Evolutionary conservation across 2,329 filamentous ascomycete genomes (phyloP).

Genomic region (Trichoderma afroharzianum): DNA sequence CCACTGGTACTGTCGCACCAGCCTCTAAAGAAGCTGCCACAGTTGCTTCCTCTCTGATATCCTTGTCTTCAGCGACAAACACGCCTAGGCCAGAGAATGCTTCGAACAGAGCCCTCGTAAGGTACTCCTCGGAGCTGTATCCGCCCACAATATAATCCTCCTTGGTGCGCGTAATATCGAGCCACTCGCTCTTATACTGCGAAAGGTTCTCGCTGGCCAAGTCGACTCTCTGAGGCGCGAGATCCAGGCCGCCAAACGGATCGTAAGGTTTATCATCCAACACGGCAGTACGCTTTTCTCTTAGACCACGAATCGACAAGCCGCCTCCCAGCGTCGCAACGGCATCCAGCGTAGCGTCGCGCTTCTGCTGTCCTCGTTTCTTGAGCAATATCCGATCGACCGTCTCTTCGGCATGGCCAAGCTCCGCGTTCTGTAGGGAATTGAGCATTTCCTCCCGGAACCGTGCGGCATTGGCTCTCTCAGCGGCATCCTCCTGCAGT

Average conservation of each 20-base stretch:
- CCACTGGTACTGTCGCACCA: conserved; percentile 30
- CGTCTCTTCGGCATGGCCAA: conserved; percentile 56
- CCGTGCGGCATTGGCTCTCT: conserved; percentile 60
- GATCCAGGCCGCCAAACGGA: conserved; percentile 73
- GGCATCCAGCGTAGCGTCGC: conserved; percentile 35
- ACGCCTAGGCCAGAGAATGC: conserved; percentile 87
- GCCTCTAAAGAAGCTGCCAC: conserved; percentile 36
- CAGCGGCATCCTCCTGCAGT: conserved; percentile 65
- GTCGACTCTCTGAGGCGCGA: conserved; percentile 66
- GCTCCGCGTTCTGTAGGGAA: conserved; percentile 59
- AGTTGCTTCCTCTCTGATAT: conserved; percentile 33
- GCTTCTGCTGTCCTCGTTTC: conserved; percentile 59
- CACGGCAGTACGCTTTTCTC: conserved; percentile 49
- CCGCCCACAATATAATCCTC: conserved; percentile 70
- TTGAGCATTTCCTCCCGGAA: conserved; percentile 67
- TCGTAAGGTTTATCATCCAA: conserved; percentile 73
- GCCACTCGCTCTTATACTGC: conserved; percentile 70
- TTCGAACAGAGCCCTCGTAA: conserved; percentile 75
- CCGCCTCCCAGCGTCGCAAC: conserved; percentile 26
- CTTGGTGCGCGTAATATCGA: conserved; percentile 65
- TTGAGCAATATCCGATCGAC: conserved; percentile 65
- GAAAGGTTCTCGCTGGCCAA: conserved; percentile 49
- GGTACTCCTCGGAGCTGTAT: conserved; percentile 79
- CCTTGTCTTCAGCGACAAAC: conserved; percentile 76
- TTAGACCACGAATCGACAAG: conserved; percentile 76